phyloP scores from a whole-genome alignment of 2,329 filamentous ascomycete species.

The Colletotrichum sublineola region DNA sequence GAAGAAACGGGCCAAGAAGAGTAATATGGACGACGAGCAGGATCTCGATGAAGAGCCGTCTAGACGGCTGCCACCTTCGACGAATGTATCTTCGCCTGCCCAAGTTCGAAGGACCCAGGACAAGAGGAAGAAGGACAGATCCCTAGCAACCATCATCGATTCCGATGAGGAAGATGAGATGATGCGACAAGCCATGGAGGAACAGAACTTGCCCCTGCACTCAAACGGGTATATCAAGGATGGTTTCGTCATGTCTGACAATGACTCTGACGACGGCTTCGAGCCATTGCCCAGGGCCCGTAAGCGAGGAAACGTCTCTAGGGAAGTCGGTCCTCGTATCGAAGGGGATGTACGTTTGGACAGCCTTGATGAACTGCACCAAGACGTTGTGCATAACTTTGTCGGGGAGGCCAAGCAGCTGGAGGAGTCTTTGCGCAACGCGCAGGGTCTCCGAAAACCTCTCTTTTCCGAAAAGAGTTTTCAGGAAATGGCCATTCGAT shows the following conservation, averaged over 20 bases:
- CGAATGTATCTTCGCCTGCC: constrained; percentile 66
- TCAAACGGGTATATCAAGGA: constrained; percentile 62
- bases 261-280: constrained; percentile 61
- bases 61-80: constrained; percentile 53
- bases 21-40: constrained; percentile 50
- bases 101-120: constrained; percentile 31
- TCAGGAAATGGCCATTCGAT: constrained; percentile 79
- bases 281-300: constrained; percentile 55
- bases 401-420: constrained; percentile 70
- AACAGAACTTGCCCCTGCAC: constrained; percentile 56
- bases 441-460: constrained; percentile 67
- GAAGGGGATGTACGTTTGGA: constrained; percentile 67
- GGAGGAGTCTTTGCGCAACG: constrained; percentile 73
- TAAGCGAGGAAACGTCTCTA: constrained; percentile 37
- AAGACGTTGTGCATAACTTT: constrained; percentile 74
- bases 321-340: constrained; percentile 69
- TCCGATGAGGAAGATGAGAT: constrained; percentile 39
- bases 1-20: constrained; percentile 55
- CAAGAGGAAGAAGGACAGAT: constrained; percentile 53
- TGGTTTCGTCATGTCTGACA: constrained; percentile 62
- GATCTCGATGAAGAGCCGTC: constrained; percentile 44
- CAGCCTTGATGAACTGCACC: constrained; percentile 70
- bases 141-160: constrained; percentile 43
- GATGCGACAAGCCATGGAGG: constrained; percentile 49
- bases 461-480: constrained; percentile 79